Evolutionary conservation across 1,284 basidiomycete genomes (phyloP).

Genomic region (Puccinia brachypodii): DNA sequence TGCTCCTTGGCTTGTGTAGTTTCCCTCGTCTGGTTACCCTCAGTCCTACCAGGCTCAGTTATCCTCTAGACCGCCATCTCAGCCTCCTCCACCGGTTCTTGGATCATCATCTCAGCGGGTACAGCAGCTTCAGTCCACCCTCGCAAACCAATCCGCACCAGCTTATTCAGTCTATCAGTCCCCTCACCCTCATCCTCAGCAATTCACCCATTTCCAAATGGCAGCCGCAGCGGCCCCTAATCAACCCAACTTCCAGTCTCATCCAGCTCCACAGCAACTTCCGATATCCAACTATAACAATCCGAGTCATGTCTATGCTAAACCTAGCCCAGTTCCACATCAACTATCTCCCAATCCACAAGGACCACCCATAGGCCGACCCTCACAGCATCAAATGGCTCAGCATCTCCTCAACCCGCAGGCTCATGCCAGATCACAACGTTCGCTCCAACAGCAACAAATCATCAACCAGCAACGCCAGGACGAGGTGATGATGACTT

Average conservation of each 20-base stretch:
- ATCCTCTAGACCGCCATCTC: constrained; percentile 3
- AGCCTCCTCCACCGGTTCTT: not conserved
- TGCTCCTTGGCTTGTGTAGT: not conserved
- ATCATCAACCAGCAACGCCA: not conserved
- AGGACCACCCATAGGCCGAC: constrained; percentile 17
- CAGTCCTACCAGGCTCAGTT: not conserved
- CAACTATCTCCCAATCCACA: not conserved
- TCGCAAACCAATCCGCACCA: constrained; percentile 4
- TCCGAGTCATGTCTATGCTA: not conserved
- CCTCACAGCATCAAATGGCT: constrained; percentile 45
- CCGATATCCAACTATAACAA: constrained; percentile 9
- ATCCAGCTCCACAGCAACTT: not conserved
- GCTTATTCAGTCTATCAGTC: not conserved
- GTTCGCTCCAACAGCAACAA: constrained; percentile 32
- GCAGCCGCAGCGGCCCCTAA: not conserved
- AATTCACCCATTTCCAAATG: not conserved
- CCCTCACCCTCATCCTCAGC: constrained; percentile 20
- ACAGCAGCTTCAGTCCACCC: constrained; percentile 1
- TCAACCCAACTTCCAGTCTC: constrained; percentile 17
- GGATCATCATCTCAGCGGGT: not conserved
- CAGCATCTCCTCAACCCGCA: constrained; percentile 40
- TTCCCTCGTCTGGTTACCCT: not conserved
- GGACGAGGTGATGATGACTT: constrained; percentile 31
- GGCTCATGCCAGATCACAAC: constrained; percentile 35
- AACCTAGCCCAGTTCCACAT: not conserved